Evolutionary conservation across 345 rosid genomes (phyloP).

Genomic region (Erucastrum elatum): DNA sequence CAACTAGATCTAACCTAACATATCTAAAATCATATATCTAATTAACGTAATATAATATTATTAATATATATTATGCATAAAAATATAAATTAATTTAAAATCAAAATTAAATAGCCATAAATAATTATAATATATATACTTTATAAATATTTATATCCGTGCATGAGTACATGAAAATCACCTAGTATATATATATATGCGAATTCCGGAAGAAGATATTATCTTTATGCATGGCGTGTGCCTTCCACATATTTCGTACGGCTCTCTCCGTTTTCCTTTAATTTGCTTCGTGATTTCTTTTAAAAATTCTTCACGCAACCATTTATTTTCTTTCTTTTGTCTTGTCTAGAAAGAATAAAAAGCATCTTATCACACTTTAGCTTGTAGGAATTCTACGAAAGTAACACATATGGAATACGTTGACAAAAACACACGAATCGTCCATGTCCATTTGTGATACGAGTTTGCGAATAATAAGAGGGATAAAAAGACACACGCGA

Average conservation of each 20-base stretch:
- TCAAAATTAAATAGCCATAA: too few species aligned
- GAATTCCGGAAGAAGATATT: conserved; percentile 18
- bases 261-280: conserved; percentile 18
- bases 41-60: too few species aligned
- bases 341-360: not conserved
- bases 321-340: not conserved
- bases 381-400: conserved; percentile 16
- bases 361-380: conserved; percentile 2
- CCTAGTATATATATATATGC: too few species aligned
- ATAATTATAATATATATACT: too few species aligned
- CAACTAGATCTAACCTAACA: too few species aligned
- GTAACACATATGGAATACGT: conserved; percentile 16
- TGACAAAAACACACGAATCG: conserved; percentile 12
- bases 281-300: not conserved
- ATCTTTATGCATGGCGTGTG: conserved; percentile 29
- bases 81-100: too few species aligned
- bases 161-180: too few species aligned
- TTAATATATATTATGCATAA: too few species aligned
- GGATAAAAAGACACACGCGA: conserved; percentile 13
- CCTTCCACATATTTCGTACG: conserved; percentile 29
- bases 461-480: conserved; percentile 18
- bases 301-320: conserved; percentile 25
- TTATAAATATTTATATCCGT: too few species aligned
- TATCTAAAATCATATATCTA: too few species aligned
- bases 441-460: not conserved